A percentile compares a stretch with the other conserved stretches of the same genome.
Evolutionary conservation across 1,284 basidiomycete genomes (phyloP).

Genomic region (Lignosus rhinocerotis): DNA sequence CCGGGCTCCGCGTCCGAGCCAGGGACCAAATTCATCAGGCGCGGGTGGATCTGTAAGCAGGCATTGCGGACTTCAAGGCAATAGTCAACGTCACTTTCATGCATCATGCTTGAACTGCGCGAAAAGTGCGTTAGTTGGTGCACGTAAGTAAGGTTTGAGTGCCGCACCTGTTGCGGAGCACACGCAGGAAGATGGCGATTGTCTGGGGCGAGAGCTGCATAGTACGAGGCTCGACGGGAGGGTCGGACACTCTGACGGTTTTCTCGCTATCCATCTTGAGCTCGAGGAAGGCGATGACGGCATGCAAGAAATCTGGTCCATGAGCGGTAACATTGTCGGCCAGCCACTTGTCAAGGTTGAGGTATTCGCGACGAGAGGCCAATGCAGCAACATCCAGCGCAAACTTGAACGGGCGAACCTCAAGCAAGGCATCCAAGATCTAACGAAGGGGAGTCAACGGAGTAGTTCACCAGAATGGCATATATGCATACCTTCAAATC

Average conservation of each 20-base stretch:
- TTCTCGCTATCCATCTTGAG: slow-evolving; percentile 92
- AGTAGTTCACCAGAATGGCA: not conserved
- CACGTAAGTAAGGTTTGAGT: not conserved
- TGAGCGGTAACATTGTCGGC: slow-evolving; percentile 82
- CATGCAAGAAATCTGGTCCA: slow-evolving; percentile 84
- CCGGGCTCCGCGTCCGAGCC: slow-evolving; percentile 90
- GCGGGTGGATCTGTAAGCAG: slow-evolving; percentile 94
- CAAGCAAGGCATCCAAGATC: slow-evolving; percentile 89
- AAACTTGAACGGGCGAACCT: slow-evolving; percentile 85
- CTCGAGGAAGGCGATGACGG: slow-evolving; percentile 86
- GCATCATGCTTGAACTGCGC: slow-evolving; percentile 63
- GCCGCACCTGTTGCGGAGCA: slow-evolving; percentile 74
- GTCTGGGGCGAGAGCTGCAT: slow-evolving; percentile 84
- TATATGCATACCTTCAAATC: slow-evolving; percentile 77
- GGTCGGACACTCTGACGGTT: slow-evolving; percentile 74
- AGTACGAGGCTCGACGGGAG: slow-evolving; percentile 75
- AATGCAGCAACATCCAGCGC: slow-evolving; percentile 92
- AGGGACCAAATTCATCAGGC: slow-evolving; percentile 94
- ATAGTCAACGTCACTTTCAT: slow-evolving; percentile 80
- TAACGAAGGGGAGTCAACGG: slow-evolving; percentile 31
- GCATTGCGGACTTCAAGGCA: slow-evolving; percentile 93
- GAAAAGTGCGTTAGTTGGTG: slow-evolving; percentile 2
- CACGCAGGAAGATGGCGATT: slow-evolving; percentile 89
- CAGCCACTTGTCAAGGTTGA: slow-evolving; percentile 97
- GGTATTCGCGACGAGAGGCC: slow-evolving; percentile 89